Percentiles rank a stretch among this genome's conserved stretches.
Evolutionary conservation across 352 stramenopile genomes (phyloP).

Genomic region (Phytopythium ostracodes): DNA sequence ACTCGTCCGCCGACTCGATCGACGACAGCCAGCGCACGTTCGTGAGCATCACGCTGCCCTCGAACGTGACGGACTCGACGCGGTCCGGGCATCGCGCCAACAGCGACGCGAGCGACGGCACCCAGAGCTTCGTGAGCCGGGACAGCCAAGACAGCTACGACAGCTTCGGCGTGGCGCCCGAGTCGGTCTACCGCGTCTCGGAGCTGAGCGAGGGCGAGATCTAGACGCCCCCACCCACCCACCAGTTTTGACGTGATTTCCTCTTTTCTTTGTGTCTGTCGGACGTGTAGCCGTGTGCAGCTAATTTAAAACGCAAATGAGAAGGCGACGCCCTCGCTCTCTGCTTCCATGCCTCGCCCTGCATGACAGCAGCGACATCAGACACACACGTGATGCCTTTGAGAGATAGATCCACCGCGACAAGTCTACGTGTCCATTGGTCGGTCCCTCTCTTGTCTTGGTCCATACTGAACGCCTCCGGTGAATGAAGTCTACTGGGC

Average conservation of each 20-base stretch:
- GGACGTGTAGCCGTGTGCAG: not conserved
- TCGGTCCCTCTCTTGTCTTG: not conserved
- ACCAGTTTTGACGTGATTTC: conserved; percentile 1
- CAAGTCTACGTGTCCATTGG: not conserved
- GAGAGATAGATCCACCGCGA: too few species aligned
- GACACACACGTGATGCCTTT: too few species aligned
- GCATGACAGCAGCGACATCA: too few species aligned
- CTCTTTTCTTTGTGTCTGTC: not conserved
- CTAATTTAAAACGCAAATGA: conserved; percentile 4
- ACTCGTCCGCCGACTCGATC: conserved; percentile 18
- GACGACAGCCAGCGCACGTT: conserved; percentile 7
- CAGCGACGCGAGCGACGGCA: conserved; percentile 20
- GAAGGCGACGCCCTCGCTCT: too few species aligned
- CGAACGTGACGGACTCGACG: not conserved
- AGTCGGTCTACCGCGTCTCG: conserved; percentile 21
- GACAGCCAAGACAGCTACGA: conserved; percentile 15
- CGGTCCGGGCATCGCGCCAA: conserved; percentile 5
- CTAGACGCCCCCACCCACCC: too few species aligned
- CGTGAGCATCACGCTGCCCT: conserved; percentile 8
- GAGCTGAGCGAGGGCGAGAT: conserved; percentile 42
- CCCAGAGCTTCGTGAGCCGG: conserved; percentile 20
- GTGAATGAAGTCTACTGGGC: not conserved
- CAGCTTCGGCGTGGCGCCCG: conserved; percentile 11
- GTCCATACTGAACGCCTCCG: not conserved
- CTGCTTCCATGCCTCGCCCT: too few species aligned